Conservation (phyloP, 306 rosid genomes). For the Casuarina equisetifolia region DNA sequence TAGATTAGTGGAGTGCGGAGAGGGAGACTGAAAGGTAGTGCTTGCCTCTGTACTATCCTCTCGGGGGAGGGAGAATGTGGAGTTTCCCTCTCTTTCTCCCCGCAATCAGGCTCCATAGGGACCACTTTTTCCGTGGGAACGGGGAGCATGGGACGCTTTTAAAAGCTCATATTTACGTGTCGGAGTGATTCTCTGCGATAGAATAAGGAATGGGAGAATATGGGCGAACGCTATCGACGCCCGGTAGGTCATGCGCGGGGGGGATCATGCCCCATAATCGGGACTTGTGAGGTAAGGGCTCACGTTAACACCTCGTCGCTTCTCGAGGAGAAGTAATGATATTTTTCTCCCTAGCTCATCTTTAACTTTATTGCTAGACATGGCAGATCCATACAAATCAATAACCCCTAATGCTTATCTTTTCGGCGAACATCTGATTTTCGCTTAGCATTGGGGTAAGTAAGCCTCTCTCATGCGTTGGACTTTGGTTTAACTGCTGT, state of each 20-base stretch:
- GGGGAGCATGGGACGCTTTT: slow-evolving; percentile 9
- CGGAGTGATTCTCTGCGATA: slow-evolving; percentile 1
- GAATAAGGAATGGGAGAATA: neutral
- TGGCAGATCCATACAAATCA: too few species aligned
- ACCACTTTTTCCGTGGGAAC: neutral
- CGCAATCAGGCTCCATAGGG: slow-evolving; percentile 2
- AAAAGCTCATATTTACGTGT: neutral
- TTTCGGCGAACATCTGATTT: too few species aligned
- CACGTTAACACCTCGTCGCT: too few species aligned
- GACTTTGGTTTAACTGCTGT: too few species aligned
- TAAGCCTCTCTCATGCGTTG: too few species aligned
- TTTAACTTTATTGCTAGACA: too few species aligned
- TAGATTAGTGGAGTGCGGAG: neutral
- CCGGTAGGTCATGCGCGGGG: neutral
- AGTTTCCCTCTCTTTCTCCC: neutral
- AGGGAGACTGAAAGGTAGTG: neutral
- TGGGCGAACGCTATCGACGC: slow-evolving; percentile 1
- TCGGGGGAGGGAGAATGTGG: neutral
- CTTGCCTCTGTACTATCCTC: neutral
- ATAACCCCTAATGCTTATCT: too few species aligned
- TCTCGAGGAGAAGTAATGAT: too few species aligned
- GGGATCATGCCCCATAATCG: neutral
- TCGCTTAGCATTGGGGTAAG: too few species aligned
- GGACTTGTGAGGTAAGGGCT: too few species aligned
- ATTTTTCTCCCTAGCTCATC: too few species aligned